Evolutionary conservation across 2,329 filamentous ascomycete genomes (phyloP), one percentile per base, ranked within the genome.

Genomic region (Trichoderma sp.): DNA sequence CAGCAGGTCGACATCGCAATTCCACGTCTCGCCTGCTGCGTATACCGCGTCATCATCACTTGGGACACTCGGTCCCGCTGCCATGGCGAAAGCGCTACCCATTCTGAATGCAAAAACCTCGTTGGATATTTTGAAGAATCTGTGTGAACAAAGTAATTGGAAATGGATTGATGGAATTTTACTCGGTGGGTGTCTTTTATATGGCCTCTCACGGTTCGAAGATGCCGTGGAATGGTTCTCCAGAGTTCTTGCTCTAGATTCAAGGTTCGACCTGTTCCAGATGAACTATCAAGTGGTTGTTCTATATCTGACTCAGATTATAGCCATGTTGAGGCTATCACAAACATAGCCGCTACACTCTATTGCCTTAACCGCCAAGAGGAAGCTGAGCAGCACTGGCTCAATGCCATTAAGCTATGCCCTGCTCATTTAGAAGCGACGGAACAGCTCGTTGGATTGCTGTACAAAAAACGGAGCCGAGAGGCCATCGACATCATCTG

Each of bases 391-490:
- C 87, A 90, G 71, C 88, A 94, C 78, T 99, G 96, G 96, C 85
- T 92, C 74, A 89, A 88, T 73, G 94, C 94, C n/a, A 90, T 98
- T 30, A 92, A 90, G 78, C 84, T 93, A 71, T 91, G 93, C 9
- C 96, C 96, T 0, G 92, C 90, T 78, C 97, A 97, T 81, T 92
- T 99, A 71, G 96, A 99, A 82, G 95, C 96, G 8, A 94, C 96
- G 3, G 96, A 99, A 79, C 95, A 98, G 83, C 87, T 99, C 1
- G 93, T 98, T 34, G 94, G 94, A 1, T 84, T 98, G 61, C 82
- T 98, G 20, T 98, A 95, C 79, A 93, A 91, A 73, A 92, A 97
- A 71, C 88, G 95, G 73, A 92, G 91, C 63, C 90, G 88, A 76
- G 94, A 98, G 79, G 96, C 96, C 8, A 91, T 99, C 72, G 89